A percentile compares a stretch with the other conserved stretches of the same genome.
phyloP scores from a whole-genome alignment of 202 grass and related monocot species.

The Panicum hallii region DNA sequence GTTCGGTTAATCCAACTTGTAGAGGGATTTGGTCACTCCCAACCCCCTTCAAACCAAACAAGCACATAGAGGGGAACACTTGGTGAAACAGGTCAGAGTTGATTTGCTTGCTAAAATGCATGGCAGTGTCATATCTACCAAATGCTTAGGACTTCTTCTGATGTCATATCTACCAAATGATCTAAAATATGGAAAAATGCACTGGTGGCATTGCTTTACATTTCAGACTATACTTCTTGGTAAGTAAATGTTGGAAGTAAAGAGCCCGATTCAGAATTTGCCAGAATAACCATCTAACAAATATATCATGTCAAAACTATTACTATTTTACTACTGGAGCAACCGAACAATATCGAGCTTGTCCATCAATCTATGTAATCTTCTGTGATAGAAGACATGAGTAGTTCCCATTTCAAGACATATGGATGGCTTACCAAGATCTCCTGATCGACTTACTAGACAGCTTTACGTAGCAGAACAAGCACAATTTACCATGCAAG shows the following conservation, averaged over 20 bases:
- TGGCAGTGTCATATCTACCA: background rate
- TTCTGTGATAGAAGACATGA: constrained; percentile 16
- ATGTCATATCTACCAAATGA: constrained; percentile 8
- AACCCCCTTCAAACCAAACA: too few relatives aligned
- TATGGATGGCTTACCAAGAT: background rate
- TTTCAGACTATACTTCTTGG: background rate
- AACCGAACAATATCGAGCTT: constrained; percentile 26
- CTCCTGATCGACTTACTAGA: background rate
- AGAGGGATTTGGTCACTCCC: too few relatives aligned
- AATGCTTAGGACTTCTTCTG: background rate
- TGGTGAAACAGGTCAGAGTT: background rate
- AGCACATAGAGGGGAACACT: background rate
- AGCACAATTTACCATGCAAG: constrained; percentile 7
- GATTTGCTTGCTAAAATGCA: background rate
- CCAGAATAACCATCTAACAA: constrained; percentile 20
- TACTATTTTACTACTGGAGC: background rate
- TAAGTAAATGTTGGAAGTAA: background rate
- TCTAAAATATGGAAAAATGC: background rate
- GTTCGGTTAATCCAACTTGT: too few relatives aligned
- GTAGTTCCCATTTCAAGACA: background rate
- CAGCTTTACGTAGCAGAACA: background rate
- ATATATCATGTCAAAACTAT: constrained; percentile 7
- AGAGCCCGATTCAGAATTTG: background rate
- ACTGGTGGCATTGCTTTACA: background rate
- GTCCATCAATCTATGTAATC: background rate